A percentile compares a stretch with the other conserved stretches of the same genome.
Evolutionary conservation across 805 yeast genomes (phyloP).

Genomic region (Yamadazyma insecticola): DNA sequence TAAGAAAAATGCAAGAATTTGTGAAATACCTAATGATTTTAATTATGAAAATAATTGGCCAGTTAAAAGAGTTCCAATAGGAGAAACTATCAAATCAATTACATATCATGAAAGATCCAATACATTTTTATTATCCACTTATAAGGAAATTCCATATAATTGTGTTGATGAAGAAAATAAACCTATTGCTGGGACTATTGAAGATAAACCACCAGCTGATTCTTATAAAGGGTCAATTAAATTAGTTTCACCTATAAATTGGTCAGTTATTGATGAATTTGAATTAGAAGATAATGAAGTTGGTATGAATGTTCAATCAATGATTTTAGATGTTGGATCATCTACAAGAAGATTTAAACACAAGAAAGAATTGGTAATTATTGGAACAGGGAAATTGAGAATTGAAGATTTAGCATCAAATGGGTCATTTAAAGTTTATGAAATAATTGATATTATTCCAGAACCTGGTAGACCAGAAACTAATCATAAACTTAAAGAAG

Average conservation of each 20-base stretch:
- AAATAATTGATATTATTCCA: slow-evolving; percentile 78
- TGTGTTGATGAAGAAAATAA: slow-evolving; percentile 74
- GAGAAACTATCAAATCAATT: slow-evolving; percentile 60
- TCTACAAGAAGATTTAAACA: slow-evolving; percentile 39
- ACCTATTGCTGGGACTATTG: slow-evolving; percentile 52
- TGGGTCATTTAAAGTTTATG: slow-evolving; percentile 73
- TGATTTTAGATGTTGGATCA: slow-evolving; percentile 45
- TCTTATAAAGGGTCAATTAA: slow-evolving; percentile 58
- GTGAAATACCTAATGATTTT: slow-evolving; percentile 42
- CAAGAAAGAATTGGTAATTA: slow-evolving; percentile 62
- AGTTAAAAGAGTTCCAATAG: slow-evolving; percentile 46
- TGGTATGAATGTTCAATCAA: slow-evolving; percentile 51
- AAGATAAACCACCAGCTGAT: slow-evolving; percentile 49
- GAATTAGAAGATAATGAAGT: slow-evolving; percentile 67
- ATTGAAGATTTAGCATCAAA: slow-evolving; percentile 77
- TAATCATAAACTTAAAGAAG: slow-evolving; percentile 68
- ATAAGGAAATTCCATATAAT: slow-evolving; percentile 53
- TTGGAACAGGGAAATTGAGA: slow-evolving; percentile 74
- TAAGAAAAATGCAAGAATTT: slow-evolving; percentile 60
- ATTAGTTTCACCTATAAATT: slow-evolving; percentile 66
- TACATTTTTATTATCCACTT: slow-evolving; percentile 59
- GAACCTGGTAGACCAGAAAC: slow-evolving; percentile 86
- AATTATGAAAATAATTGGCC: slow-evolving; percentile 63
- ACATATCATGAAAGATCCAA: slow-evolving; percentile 66
- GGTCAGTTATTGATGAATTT: slow-evolving; percentile 71